Percentiles rank a stretch among this genome's conserved stretches.
Conservation (phyloP, 2,329 filamentous ascomycete species). For the Paracorniculantispora psalliotae region DNA sequence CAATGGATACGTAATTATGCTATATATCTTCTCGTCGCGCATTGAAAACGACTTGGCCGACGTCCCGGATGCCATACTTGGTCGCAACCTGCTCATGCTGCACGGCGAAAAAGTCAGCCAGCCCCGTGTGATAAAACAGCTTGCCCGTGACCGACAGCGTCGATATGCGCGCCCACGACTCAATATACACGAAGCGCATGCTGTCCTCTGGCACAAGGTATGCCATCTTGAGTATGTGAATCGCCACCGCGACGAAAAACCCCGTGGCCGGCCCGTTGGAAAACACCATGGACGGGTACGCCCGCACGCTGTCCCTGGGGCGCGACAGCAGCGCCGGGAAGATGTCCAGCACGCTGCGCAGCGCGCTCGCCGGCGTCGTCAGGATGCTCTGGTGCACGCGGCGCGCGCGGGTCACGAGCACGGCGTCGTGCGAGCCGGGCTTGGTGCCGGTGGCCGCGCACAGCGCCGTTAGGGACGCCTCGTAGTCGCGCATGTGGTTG, state of each 20-base stretch:
- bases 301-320: slow-evolving; percentile 23
- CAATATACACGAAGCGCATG: slow-evolving; percentile 77
- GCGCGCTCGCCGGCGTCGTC: slow-evolving; percentile 64
- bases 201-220: slow-evolving; percentile 42
- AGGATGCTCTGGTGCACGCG: slow-evolving; percentile 74
- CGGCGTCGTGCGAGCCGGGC: slow-evolving; percentile 55
- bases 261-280: slow-evolving; percentile 88
- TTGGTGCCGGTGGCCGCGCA: slow-evolving; percentile 17
- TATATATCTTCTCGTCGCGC: slow-evolving; percentile 23
- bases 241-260: slow-evolving; percentile 62
- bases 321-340: slow-evolving; percentile 47
- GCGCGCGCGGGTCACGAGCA: slow-evolving; percentile 69
- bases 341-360: slow-evolving; percentile 61
- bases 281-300: slow-evolving; percentile 69
- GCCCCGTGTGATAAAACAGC: slow-evolving; percentile 56
- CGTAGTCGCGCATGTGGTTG: slow-evolving; percentile 57
- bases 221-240: slow-evolving; percentile 43
- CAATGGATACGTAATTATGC: neutral
- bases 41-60: slow-evolving; percentile 37
- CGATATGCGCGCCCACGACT: slow-evolving; percentile 85
- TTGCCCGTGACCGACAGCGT: slow-evolving; percentile 80
- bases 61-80: slow-evolving; percentile 35
- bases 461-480: slow-evolving; percentile 27
- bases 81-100: slow-evolving; percentile 67
- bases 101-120: slow-evolving; percentile 76